Conservation (phyloP, 441 rosid species). For the Populus hybrid region DNA sequence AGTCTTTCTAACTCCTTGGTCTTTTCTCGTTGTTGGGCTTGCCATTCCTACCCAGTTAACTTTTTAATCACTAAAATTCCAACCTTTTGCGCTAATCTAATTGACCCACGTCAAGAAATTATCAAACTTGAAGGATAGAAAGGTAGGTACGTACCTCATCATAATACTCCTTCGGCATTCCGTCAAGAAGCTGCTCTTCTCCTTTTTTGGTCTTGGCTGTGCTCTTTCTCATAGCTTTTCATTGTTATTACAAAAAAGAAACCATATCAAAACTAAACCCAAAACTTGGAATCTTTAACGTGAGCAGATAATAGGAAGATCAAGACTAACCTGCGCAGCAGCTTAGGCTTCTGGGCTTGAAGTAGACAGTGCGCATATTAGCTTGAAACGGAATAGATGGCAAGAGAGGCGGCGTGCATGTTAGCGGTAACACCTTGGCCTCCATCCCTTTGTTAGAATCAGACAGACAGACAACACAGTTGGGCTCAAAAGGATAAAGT, state of each 20-base stretch:
- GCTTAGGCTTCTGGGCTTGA: constrained; percentile 14
- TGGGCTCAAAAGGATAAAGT: not conserved
- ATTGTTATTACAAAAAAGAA: constrained; percentile 3
- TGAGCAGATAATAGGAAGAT: not conserved
- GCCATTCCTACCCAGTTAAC: constrained; percentile 68
- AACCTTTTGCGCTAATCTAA: not conserved
- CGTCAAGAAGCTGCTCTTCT: constrained; percentile 62
- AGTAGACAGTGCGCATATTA: constrained; percentile 23
- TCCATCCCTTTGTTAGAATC: constrained; percentile 36
- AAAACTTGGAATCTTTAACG: not conserved
- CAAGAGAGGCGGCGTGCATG: constrained; percentile 30
- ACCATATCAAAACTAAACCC: not conserved
- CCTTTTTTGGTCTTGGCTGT: constrained; percentile 18
- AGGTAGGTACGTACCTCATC: constrained; percentile 51
- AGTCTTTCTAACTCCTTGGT: constrained; percentile 59
- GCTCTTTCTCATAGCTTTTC: constrained; percentile 46
- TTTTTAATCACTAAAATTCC: not conserved
- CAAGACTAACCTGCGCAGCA: constrained; percentile 35
- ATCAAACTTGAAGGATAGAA: not conserved
- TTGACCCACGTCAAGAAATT: not conserved
- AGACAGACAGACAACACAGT: not conserved
- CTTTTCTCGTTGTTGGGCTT: constrained; percentile 73
- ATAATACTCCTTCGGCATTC: constrained; percentile 89
- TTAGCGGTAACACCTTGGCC: constrained; percentile 37
- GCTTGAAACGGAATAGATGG: constrained; percentile 9